Evolutionary conservation across 2,329 filamentous ascomycete genomes (phyloP), one percentile per base, ranked within the genome.

Genomic region (Trichothecium roseum): DNA sequence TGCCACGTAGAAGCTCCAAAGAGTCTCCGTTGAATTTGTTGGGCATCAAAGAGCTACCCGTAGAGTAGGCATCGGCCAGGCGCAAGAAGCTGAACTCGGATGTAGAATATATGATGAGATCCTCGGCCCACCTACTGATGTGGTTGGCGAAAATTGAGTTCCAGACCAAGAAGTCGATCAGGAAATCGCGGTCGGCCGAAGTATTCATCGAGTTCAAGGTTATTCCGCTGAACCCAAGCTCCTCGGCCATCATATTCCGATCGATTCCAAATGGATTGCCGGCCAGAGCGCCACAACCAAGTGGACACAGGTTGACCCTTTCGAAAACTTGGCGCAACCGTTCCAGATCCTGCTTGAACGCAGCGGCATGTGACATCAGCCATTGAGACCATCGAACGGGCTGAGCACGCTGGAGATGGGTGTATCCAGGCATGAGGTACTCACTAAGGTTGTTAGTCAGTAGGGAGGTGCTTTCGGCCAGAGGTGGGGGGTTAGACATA

Each of bases 121-220:
- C 81, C 52, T 85, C 80, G 8, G 74, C 72, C 74, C 78, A 84
- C 40, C 81, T 74, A 28, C 72, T 79, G 42, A 85, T 66, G 56
- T 86, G 81, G 40, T 70, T 68, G 71, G 81, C 84, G 43, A 85
- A 66, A 42, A 76, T 76, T 16, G 70, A 69, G 12, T 72, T 74
- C 78, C 80, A 85, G 52, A 78, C 73, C 56, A 86, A 71, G 3
- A 73, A 77, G 57, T 86, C 81, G 44, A 81, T 69, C 5, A 83
- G 70, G 44, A 84, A 86, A 49, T 86, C 81, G 10, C 81, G 71
- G 51, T 85, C 81, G 8, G 65, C 78, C 7, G 82, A 78, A 24
- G 74, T 75, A 30, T 74, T 72, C 68, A 87, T 75, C 4, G 74
- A 81, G 64, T 85, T 86, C 57, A 71, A 71, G 35, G 79, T 63